Percentiles rank a stretch among this genome's conserved stretches.
phyloP scores from a whole-genome alignment of 257 asterid species.

The Solanum sejunctum region DNA sequence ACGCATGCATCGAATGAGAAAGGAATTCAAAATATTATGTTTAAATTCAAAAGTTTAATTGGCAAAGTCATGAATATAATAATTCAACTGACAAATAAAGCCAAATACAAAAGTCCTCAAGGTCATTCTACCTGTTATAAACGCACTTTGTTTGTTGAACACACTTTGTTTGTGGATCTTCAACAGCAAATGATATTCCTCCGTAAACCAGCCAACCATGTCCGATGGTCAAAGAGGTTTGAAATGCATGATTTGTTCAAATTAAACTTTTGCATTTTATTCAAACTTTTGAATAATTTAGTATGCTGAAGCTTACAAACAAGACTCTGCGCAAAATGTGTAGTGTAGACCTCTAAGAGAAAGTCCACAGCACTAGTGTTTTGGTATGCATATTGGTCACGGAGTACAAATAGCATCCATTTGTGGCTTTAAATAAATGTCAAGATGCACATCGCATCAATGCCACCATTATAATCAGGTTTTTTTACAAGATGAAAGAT shows the following conservation, averaged over 20 bases:
- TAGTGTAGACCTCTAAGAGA: background rate
- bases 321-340: background rate
- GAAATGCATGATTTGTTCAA: background rate
- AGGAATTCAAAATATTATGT: too few relatives aligned
- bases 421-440: background rate
- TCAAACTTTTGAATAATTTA: background rate
- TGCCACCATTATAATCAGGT: background rate
- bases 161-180: too few relatives aligned
- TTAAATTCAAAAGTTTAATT: too few relatives aligned
- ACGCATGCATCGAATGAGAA: too few relatives aligned
- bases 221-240: background rate
- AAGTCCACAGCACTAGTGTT: background rate
- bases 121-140: too few relatives aligned
- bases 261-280: background rate
- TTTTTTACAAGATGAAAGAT: background rate
- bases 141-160: too few relatives aligned
- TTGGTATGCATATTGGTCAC: background rate
- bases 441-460: background rate
- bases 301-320: background rate
- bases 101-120: too few relatives aligned
- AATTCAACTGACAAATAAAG: too few relatives aligned
- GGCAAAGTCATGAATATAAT: too few relatives aligned
- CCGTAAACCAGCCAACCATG: too few relatives aligned
- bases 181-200: too few relatives aligned
- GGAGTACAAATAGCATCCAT: background rate